phyloP scores from a whole-genome alignment of 148 eudicot genomes.

The Amaranthus cruentus region DNA sequence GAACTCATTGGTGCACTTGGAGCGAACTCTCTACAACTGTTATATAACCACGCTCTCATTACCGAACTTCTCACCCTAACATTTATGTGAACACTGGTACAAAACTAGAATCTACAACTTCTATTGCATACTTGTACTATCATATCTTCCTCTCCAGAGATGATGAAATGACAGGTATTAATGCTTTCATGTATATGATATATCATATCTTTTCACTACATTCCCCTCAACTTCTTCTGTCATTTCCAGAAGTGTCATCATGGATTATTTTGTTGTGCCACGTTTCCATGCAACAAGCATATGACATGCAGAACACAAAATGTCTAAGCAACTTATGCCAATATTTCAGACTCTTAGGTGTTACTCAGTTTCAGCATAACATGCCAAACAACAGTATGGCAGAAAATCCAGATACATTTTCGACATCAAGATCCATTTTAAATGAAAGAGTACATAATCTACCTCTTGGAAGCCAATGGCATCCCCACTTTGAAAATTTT shows the following conservation, averaged over 20 bases:
- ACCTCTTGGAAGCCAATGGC: constrained; percentile 54
- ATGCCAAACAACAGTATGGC: not conserved
- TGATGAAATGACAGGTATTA: not conserved
- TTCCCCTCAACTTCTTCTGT: not conserved
- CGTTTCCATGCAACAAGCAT: not conserved
- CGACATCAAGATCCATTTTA: not conserved
- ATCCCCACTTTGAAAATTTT: constrained; percentile 35
- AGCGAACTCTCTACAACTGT: not conserved
- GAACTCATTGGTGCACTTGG: not conserved
- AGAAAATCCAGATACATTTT: not conserved
- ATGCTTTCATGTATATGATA: not conserved
- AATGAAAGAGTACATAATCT: not conserved
- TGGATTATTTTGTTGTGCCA: not conserved
- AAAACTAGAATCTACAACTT: not conserved
- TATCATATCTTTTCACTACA: not conserved
- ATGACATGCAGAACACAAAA: constrained; percentile 3
- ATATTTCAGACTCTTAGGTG: not conserved
- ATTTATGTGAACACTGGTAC: not conserved
- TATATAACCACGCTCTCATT: too few species aligned
- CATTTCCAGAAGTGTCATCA: not conserved
- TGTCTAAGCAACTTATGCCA: not conserved
- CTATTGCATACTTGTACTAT: not conserved
- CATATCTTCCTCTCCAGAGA: not conserved
- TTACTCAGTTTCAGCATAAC: not conserved
- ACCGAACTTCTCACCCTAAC: not conserved